Evolutionary conservation across 2,329 filamentous ascomycete species (phyloP).

Genomic region (Botrytis sinoallii): DNA sequence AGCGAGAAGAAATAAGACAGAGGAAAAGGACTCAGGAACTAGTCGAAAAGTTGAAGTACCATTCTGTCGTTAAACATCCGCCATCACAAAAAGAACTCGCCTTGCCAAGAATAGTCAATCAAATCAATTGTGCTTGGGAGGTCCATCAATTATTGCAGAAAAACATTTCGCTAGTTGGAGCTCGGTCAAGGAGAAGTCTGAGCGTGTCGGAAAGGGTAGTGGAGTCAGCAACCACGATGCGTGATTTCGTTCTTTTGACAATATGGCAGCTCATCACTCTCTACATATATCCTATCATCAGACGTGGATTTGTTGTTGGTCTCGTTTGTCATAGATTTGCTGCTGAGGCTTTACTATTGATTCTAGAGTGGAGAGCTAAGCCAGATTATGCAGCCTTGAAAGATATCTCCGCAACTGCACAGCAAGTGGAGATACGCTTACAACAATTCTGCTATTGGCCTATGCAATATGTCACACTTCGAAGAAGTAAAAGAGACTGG

Average conservation of each 20-base stretch:
- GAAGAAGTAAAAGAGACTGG: conserved; percentile 89
- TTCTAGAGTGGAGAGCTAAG: conserved; percentile 81
- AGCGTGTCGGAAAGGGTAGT: conserved; percentile 95
- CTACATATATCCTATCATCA: conserved; percentile 76
- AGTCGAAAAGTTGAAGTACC: conserved; percentile 81
- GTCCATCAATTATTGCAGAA: conserved; percentile 81
- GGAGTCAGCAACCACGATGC: conserved; percentile 84
- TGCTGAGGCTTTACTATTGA: conserved; percentile 72
- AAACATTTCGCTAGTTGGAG: conserved; percentile 81
- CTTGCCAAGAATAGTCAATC: conserved; percentile 77
- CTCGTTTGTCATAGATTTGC: conserved; percentile 76
- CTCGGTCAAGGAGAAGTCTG: conserved; percentile 75
- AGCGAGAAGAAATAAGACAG: conserved; percentile 56
- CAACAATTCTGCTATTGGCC: conserved; percentile 99
- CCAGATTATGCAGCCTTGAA: conserved; percentile 83
- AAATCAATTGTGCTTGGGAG: conserved; percentile 95
- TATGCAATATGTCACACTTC: conserved; percentile 87
- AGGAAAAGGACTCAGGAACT: conserved; percentile 63
- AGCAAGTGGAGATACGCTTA: conserved; percentile 93
- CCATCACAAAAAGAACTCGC: conserved; percentile 80
- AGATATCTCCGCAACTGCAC: conserved; percentile 92
- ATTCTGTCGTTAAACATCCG: conserved; percentile 75
- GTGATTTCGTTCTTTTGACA: conserved; percentile 67
- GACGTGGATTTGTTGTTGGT: conserved; percentile 68
- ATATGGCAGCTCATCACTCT: conserved; percentile 68